Evolutionary conservation across 177 flowering plant genomes (phyloP), one percentile per base, ranked within the genome.

Genomic region (Vitis hybrid): DNA sequence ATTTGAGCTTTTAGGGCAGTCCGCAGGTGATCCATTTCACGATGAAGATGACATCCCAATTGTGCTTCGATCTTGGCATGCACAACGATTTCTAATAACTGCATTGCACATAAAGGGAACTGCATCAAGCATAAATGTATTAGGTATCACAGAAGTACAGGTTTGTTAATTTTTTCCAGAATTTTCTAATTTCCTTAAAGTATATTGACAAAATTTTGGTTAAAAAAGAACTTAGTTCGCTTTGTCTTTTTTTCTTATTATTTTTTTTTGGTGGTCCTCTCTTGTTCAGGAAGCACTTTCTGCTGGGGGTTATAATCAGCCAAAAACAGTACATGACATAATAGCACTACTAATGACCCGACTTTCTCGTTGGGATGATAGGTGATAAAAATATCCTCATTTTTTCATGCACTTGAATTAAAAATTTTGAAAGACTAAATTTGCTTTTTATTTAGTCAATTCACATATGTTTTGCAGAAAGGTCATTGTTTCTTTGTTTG

Each of bases 71-170:
- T 93, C 99, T 14, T 95, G 97, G 96, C 96, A 93, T 74, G 94
- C 97, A 60, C 93, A 89, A 66, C 93, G 93, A 57, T 95, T 90
- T 76, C 72, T 95, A 51, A 51, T 95, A 57, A 93, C 98, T 66
- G 88, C 81, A 56, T 70, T 93, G 78, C 99, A 95, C 72, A 60
- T 90, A 13, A 95, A 95, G 78, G 97, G 96, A 67, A 61, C 83
- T 69, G 78, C 89, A 12, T 75, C 90, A 72, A 84, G 74, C 60
- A 60, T 87, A 66, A 90, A 95, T 81, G 88, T 93, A 22, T 75
- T 95, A 76, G 99, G 99, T 8, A 84, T 95, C 64, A 82, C 88
- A 60, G 99, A 95, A 85, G 97, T 95, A 64, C 97, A 95, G 99
- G 99, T 92, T 49, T 64, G 66, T 64, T 79, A 45, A 18, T 68